These are phyloP conservation scores for Trichosphaerium sp. DNA, from an alignment of 78 protist genomes.

Conservation along the genomic window DNA sequence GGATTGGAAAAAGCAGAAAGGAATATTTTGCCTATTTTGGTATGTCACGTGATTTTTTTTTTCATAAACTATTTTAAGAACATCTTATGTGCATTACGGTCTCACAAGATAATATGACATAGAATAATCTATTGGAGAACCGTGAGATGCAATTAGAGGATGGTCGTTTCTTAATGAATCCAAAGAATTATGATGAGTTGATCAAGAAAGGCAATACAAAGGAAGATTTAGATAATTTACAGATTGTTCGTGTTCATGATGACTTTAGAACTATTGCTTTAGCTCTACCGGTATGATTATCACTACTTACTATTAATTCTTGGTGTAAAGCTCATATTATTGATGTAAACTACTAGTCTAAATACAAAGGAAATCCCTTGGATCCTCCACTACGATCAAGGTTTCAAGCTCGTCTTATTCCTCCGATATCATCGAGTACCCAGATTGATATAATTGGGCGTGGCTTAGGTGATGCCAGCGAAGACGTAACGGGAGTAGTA, in stretches of 20 bases:
- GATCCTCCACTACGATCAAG: constrained; percentile 78
- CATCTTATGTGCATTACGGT: no score
- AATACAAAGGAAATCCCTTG: constrained; percentile 49
- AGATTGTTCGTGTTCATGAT: constrained; percentile 27
- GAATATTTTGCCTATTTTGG: constrained; percentile 39
- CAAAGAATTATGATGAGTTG: constrained; percentile 29
- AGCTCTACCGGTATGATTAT: constrained; percentile 63
- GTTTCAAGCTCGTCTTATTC: constrained; percentile 65
- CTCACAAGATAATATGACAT: no score
- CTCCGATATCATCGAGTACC: no score
- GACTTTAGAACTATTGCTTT: constrained; percentile 62
- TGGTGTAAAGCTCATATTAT: no score
- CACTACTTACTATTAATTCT: no score
- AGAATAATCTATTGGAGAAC: constrained; percentile 72
- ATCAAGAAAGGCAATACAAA: not conserved
- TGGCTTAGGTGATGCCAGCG: no score
- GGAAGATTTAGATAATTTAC: constrained; percentile 13
- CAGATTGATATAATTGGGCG: no score
- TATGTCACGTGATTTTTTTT: no score
- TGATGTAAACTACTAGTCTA: no score
- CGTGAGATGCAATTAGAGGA: constrained; percentile 72
- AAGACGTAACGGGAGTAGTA: no score
- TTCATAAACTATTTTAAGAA: no score
- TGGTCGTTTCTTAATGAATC: constrained; percentile 27
- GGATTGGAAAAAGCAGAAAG: constrained; percentile 71